A percentile compares a stretch with the other conserved stretches of the same genome.
These are phyloP conservation scores for Sistotremastrum niveocremeum DNA, from an alignment of 768 basidiomycete species.

Conservation along the genomic window DNA sequence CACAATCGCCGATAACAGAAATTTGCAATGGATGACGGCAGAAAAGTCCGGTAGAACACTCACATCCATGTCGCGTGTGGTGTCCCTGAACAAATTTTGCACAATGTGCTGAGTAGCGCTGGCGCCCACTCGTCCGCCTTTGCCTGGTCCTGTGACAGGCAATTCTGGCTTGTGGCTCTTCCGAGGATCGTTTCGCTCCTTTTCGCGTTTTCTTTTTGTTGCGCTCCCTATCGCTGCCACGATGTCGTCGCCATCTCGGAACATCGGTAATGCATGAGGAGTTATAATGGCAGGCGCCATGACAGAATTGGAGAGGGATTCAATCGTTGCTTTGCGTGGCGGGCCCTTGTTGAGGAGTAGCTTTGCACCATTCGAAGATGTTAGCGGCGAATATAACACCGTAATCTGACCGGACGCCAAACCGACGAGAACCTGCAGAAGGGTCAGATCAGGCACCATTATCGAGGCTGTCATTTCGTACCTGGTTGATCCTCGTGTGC, in stretches of 20 bases:
- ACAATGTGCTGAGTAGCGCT: constrained; percentile 97
- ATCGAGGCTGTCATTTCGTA: constrained; percentile 18
- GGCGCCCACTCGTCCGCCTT: constrained; percentile 88
- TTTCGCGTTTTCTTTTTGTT: constrained; percentile 81
- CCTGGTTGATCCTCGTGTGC: constrained; percentile 98
- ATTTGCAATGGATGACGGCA: constrained; percentile 1
- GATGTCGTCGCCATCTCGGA: constrained; percentile 50
- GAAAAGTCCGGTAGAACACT: constrained; percentile 29
- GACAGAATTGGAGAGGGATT: constrained; percentile 80
- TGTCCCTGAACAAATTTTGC: constrained; percentile 85
- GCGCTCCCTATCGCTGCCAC: constrained; percentile 47
- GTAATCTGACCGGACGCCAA: constrained; percentile 79
- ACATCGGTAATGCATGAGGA: constrained; percentile 87
- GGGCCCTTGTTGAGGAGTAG: constrained; percentile 80
- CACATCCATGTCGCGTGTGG: constrained; percentile 88
- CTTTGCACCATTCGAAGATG: constrained; percentile 87
- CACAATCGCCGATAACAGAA: no score
- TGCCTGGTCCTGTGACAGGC: constrained; percentile 86
- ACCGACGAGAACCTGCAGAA: constrained; percentile 65
- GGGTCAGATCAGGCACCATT: constrained; percentile 1
- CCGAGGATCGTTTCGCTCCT: constrained; percentile 74
- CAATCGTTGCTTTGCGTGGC: constrained; percentile 64
- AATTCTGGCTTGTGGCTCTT: constrained; percentile 89
- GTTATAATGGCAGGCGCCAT: constrained; percentile 82
- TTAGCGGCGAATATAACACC: constrained; percentile 84